Conservation (phyloP, 139 green algal species). For the Chlamydomonas sphaeroides region DNA sequence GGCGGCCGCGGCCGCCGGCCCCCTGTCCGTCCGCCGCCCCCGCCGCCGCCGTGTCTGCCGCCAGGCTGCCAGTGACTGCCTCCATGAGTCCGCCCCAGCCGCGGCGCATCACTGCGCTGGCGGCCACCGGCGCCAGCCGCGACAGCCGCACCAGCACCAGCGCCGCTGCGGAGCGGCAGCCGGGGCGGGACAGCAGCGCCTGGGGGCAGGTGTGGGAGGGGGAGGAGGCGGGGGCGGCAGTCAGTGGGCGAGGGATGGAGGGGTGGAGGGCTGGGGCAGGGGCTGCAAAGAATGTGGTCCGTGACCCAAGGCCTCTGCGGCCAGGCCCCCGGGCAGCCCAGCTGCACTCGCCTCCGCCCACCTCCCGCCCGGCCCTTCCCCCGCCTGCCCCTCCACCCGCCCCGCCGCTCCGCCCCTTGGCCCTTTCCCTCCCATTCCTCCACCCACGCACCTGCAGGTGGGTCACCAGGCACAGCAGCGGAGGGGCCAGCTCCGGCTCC, state of each 20-base stretch:
- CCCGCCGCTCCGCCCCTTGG: too few relatives aligned
- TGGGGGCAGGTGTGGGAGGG: too few relatives aligned
- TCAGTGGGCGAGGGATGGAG: too few relatives aligned
- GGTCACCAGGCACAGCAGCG: constrained; percentile 27
- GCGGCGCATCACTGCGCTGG: not conserved
- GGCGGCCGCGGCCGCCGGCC: not conserved
- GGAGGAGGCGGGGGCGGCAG: too few relatives aligned
- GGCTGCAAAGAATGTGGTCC: too few relatives aligned
- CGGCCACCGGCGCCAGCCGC: constrained; percentile 5
- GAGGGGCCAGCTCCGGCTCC: not conserved
- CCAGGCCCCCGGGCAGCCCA: too few relatives aligned
- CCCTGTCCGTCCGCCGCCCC: not conserved
- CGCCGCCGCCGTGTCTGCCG: not conserved
- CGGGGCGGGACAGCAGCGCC: constrained; percentile 11
- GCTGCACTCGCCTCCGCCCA: too few relatives aligned
- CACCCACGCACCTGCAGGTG: constrained; percentile 2
- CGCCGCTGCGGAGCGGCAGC: not conserved
- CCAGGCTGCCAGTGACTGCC: constrained; percentile 11
- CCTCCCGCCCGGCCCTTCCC: too few relatives aligned
- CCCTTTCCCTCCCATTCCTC: too few relatives aligned
- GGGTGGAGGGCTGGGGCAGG: too few relatives aligned
- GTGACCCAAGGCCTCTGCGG: too few relatives aligned
- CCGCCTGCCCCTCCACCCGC: too few relatives aligned
- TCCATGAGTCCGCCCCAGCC: constrained; percentile 7
- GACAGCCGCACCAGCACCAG: constrained; percentile 40